A percentile compares a stretch with the other conserved stretches of the same genome.
These are phyloP conservation scores for Trametes versicolor DNA, from an alignment of 1,284 basidiomycete species.

Conservation along the genomic window DNA sequence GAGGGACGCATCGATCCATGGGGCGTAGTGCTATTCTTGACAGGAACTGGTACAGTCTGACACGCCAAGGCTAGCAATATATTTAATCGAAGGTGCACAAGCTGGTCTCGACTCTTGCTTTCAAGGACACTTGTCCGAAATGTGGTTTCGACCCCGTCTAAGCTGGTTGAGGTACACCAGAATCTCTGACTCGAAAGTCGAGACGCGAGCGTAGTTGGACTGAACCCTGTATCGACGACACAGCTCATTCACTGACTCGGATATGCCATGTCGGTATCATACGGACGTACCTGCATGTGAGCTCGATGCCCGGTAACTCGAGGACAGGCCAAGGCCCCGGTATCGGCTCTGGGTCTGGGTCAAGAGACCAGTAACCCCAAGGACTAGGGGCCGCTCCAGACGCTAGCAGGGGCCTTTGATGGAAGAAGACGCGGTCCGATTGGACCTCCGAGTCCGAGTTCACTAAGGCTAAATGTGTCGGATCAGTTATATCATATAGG, in stretches of 20 bases:
- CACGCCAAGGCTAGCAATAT: not conserved
- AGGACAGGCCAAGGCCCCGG: slow-evolving; percentile 23
- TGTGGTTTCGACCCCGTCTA: slow-evolving; percentile 3
- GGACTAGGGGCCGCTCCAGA: slow-evolving; percentile 19
- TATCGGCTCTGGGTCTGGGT: slow-evolving; percentile 6
- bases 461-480: not conserved
- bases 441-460: not conserved
- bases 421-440: slow-evolving; percentile 20
- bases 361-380: slow-evolving; percentile 30
- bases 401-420: slow-evolving; percentile 20
- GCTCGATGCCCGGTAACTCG: slow-evolving; percentile 16
- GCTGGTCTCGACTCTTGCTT: not conserved
- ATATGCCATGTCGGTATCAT: not conserved
- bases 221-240: slow-evolving; percentile 1
- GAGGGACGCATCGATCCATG: not conserved
- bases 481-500: not conserved
- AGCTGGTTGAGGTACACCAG: slow-evolving; percentile 23
- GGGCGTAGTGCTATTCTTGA: not conserved
- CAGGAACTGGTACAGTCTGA: not conserved
- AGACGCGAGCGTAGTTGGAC: slow-evolving; percentile 23
- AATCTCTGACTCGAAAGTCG: slow-evolving; percentile 25
- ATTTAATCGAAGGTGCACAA: not conserved
- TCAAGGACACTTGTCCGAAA: not conserved
- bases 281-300: slow-evolving; percentile 20
- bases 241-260: not conserved